Evolutionary conservation across 139 green algal species (phyloP).

Genomic region (Zygnema circumcarinatum): DNA sequence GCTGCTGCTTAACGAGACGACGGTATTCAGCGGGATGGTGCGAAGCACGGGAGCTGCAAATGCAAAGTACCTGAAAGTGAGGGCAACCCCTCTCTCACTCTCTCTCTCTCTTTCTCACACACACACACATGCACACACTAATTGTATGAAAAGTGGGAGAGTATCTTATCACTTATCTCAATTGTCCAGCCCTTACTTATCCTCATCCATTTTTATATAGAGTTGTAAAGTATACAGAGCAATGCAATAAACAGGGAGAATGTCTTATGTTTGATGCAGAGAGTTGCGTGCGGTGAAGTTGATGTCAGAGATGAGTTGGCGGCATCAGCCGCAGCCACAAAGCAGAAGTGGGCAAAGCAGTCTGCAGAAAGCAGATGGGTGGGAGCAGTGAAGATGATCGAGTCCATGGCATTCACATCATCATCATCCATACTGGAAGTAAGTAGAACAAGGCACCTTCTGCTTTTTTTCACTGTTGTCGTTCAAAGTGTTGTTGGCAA

Average conservation of each 20-base stretch:
- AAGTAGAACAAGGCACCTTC: no score
- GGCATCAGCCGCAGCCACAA: neutral
- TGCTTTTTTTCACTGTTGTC: neutral
- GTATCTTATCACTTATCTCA: conserved; percentile 6
- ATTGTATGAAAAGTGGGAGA: neutral
- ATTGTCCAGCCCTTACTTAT: neutral
- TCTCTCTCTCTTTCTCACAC: neutral
- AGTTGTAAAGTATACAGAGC: neutral
- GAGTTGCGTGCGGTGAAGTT: neutral
- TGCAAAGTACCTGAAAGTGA: conserved; percentile 32
- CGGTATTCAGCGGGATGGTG: conserved; percentile 32
- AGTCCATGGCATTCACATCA: neutral
- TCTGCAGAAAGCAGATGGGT: neutral
- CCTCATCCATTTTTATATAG: conserved; percentile 1
- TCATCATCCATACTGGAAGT: neutral
- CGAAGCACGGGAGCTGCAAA: conserved; percentile 42
- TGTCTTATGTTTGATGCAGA: no score
- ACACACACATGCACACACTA: neutral
- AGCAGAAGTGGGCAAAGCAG: neutral
- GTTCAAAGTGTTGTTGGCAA: neutral
- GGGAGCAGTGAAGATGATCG: neutral
- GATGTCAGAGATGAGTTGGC: neutral
- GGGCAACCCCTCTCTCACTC: neutral
- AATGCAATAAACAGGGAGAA: neutral
- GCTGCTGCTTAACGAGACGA: conserved; percentile 30